Base-by-base conservation (phyloP, 2,329 filamentous ascomycete genomes). In the Fusarium sp. region DNA sequence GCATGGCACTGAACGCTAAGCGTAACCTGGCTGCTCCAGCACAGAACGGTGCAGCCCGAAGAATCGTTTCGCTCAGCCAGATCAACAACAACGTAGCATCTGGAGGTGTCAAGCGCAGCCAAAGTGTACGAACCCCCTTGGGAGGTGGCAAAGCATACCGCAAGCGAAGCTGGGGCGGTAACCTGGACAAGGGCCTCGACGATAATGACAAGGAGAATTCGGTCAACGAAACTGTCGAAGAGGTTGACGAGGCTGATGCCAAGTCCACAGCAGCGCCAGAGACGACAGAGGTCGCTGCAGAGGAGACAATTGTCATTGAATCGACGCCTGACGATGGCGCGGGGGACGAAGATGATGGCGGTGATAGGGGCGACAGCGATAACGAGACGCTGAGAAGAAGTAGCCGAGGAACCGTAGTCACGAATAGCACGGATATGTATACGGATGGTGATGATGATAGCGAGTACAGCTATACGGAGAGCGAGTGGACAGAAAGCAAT, bases 51-150 rank as follows among this genome's bases (percentile, higher is more conserved):
- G 84, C 90, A 76, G 86, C 89, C 77, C 88, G 95, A 39, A 90
- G 96, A 48, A 98, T 98, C 74, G 87, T 97, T 62, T 97, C 93
- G 50, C 88, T 98, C 35, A 97, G 92, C 77, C 93, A 98, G 80
- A 97, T 98, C 72, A 93, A 89, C 55, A 90, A 91, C 77, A 95
- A 96, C 75, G 84, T 88, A 33, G 84, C 89, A 8, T 82, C 81
- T 10, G 86, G 88, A 21, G 89, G 88, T 46, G 84, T 97, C 69
- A 91, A 91, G 81, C 87, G 92, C 63, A 94, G 91, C 77, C 91
- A 94, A 77, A 94, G 92, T 60, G 91, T 93, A 70, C 90, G 92
- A 73, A 88, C 88, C 23, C 85, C 89, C 28, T 82, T 80, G 7
- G 76, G 71, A 33, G 71, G 67, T 37, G 71, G 68, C 31, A 83